These are phyloP conservation scores for Dichotomopilus funicola DNA, from an alignment of 2,329 filamentous ascomycete species.

Conservation along the genomic window DNA sequence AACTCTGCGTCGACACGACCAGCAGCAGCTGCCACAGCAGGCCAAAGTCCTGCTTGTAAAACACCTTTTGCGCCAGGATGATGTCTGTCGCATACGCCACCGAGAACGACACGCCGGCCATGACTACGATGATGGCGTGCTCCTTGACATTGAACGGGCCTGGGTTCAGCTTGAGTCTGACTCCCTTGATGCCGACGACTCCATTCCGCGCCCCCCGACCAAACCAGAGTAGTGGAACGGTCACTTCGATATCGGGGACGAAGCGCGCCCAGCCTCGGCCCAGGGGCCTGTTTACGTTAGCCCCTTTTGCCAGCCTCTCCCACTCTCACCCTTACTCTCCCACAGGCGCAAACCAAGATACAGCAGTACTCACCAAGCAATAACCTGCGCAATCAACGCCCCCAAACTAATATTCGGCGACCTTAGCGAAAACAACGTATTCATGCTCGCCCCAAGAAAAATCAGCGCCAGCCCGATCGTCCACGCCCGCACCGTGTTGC, in stretches of 20 bases:
- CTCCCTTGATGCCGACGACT: background rate
- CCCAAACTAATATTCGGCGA: conserved; percentile 55
- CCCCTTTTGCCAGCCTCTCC: background rate
- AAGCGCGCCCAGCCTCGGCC: conserved; percentile 54
- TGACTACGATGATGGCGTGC: conserved; percentile 61
- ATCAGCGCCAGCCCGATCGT: conserved; percentile 53
- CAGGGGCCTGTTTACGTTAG: conserved; percentile 36
- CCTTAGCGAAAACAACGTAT: conserved; percentile 58
- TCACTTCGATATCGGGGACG: conserved; percentile 43
- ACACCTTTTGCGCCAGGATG: conserved; percentile 62
- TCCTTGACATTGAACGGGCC: conserved; percentile 67
- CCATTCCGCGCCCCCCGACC: background rate
- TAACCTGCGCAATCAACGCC: conserved; percentile 55
- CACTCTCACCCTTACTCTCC: background rate
- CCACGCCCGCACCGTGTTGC: conserved; percentile 61
- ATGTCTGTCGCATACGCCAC: conserved; percentile 69
- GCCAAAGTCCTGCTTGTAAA: conserved; percentile 65
- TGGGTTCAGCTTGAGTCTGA: conserved; percentile 47
- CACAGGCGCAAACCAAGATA: too few species aligned
- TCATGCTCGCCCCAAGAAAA: conserved; percentile 52
- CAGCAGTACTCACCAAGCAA: conserved; percentile 40
- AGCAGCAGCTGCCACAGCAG: conserved; percentile 60
- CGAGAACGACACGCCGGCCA: conserved; percentile 65
- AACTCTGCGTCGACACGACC: conserved; percentile 60
- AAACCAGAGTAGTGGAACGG: background rate